Evolutionary conservation across 2,329 filamentous ascomycete genomes (phyloP), one percentile per base, ranked within the genome.

Genomic region (Fusarium decemcellulare): DNA sequence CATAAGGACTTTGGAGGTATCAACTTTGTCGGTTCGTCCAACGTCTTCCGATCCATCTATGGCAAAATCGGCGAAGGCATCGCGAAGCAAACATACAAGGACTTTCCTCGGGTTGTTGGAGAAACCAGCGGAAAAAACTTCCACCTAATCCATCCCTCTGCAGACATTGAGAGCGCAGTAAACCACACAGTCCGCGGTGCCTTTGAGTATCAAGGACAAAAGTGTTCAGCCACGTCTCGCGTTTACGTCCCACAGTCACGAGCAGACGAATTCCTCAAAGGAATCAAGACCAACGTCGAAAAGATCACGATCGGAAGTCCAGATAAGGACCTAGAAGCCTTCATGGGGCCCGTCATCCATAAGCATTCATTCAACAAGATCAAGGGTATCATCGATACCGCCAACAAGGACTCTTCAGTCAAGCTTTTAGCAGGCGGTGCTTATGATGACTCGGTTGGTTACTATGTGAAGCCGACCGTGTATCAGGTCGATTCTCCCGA

Each of bases 71-170:
- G 54, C 2, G 27, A 48, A 12, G 29, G 44, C 5, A 48, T 48
- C 32, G 44, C 29, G 15, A 30, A 32, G 27, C 27, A 48, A 32
- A 48, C 27, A 2, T 48, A 48, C 2, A 48, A 48, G 44, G 44
- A 48, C 44, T 34, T 34, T 16, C 84, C 84, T 6, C 77, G 83
- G 8, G 75, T 86, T 36, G 81, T 86, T 9, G 84, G 83, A 59
- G 84, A 86, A 79, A 86, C 83, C 5, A 50, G 81, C 53, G 84
- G 84, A 56, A 86, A 86, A 80, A 86, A 86, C 76, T 86, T 46
- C 9, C 42, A 48, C 27, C 43, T 61, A 2, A 43, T 61, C 5
- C 51, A 61, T 73, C 67, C 76, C 0, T 82, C 83, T 3, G 84
- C 83, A 12, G 82, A 86, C 61, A 70, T 86, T 42, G 73, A 76